Evolutionary conservation across 768 basidiomycete genomes (phyloP).

Genomic region (Termitomyces sp.): DNA sequence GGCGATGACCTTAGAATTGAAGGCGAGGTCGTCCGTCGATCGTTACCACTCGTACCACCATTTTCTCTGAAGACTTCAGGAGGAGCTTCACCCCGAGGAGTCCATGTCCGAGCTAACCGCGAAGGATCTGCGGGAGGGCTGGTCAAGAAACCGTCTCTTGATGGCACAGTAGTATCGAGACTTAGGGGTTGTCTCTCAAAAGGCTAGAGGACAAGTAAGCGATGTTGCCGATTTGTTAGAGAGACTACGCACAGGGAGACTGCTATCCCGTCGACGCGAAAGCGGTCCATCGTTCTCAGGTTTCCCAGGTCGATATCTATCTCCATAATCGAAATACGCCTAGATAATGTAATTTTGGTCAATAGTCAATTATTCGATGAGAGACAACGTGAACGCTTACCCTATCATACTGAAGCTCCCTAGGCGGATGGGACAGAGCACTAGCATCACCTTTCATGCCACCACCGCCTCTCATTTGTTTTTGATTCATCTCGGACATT

Average conservation of each 20-base stretch:
- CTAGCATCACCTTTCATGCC: slow-evolving; percentile 13
- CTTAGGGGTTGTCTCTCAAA: slow-evolving; percentile 7
- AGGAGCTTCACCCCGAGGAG: slow-evolving; percentile 19
- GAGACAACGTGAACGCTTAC: slow-evolving; percentile 7
- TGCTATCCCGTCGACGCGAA: slow-evolving; percentile 9
- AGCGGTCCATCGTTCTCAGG: slow-evolving; percentile 5
- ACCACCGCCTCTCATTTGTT: slow-evolving; percentile 3
- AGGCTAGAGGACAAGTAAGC: background rate
- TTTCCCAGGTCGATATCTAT: slow-evolving; percentile 14
- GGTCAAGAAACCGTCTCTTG: slow-evolving; percentile 1
- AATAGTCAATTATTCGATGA: background rate
- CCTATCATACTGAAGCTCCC: slow-evolving; percentile 23
- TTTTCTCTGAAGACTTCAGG: slow-evolving; percentile 8
- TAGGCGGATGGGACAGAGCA: slow-evolving; percentile 10
- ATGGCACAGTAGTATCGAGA: slow-evolving; percentile 3
- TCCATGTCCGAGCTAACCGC: slow-evolving; percentile 17
- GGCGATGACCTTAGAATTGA: slow-evolving; percentile 27
- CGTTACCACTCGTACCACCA: slow-evolving; percentile 4
- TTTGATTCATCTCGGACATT: background rate
- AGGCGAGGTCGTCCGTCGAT: slow-evolving; percentile 21
- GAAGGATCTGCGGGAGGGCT: slow-evolving; percentile 6
- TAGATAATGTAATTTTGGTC: too few species aligned
- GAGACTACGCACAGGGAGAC: slow-evolving; percentile 14
- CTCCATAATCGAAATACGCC: slow-evolving; percentile 7
- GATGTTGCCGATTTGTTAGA: background rate